Evolutionary conservation across 345 rosid genomes (phyloP).

Genomic region (Carallia brachiata): DNA sequence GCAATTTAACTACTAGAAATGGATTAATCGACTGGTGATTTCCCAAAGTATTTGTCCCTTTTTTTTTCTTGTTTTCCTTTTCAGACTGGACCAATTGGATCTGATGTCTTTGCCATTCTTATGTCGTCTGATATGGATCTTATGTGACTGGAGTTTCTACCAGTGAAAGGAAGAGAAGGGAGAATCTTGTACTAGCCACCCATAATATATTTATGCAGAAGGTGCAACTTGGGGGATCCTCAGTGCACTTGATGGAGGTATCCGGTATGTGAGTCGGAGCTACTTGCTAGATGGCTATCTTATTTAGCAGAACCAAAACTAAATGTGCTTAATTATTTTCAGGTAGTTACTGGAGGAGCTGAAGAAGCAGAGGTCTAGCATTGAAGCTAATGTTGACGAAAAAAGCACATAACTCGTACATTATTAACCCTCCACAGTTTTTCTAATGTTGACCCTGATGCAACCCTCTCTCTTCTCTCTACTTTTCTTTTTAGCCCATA

Average conservation of each 20-base stretch:
- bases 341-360: no score
- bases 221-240: no score
- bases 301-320: no score
- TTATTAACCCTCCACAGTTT: background rate
- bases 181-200: no score
- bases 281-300: no score
- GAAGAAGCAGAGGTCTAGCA: constrained; percentile 58
- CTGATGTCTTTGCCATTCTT: constrained; percentile 3
- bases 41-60: background rate
- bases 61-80: background rate
- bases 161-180: constrained; percentile 82
- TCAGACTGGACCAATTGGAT: background rate
- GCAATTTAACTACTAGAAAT: constrained; percentile 99
- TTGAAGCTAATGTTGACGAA: constrained; percentile 62
- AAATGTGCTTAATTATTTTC: no score
- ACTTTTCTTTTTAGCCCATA: no score
- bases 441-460: no score
- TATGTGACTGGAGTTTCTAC: constrained; percentile 95
- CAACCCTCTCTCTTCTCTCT: background rate
- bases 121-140: constrained; percentile 10
- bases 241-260: no score
- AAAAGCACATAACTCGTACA: constrained; percentile 33
- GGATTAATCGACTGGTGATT: constrained; percentile 85
- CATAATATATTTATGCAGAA: no score
- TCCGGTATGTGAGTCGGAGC: no score